Conservation (phyloP, 129 eudicot genomes). For the Flaveria sonorensis region DNA sequence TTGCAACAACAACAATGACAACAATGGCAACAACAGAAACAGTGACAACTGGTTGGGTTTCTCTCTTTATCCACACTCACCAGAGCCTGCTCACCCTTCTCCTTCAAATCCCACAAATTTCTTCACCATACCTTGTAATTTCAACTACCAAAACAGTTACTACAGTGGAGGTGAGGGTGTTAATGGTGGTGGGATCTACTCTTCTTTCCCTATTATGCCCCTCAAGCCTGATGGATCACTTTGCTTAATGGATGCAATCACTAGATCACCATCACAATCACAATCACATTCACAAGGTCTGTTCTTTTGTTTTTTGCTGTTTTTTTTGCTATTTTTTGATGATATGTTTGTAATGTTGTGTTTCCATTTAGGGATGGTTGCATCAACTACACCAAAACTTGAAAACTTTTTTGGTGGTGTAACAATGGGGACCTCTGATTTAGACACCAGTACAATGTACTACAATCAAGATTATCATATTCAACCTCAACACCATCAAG, state of each 20-base stretch:
- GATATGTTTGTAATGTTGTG: not conserved
- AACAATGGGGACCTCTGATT: conserved; percentile 69
- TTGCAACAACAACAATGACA: conserved; percentile 19
- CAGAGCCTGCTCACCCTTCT: conserved; percentile 24
- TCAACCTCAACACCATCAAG: conserved; percentile 52
- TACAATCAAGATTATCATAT: conserved; percentile 52
- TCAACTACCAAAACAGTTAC: conserved; percentile 54
- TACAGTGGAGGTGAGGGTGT: conserved; percentile 50
- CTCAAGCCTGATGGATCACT: conserved; percentile 81
- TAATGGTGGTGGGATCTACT: conserved; percentile 45
- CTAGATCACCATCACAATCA: conserved; percentile 45
- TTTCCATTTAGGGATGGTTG: conserved; percentile 48
- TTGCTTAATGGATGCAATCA: conserved; percentile 67
- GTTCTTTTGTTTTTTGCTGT: not conserved
- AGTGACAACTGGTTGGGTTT: conserved; percentile 71
- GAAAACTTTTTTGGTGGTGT: conserved; percentile 89
- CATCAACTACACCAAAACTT: conserved; percentile 70
- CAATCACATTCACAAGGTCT: conserved; percentile 48
- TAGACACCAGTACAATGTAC: conserved; percentile 52
- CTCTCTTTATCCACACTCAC: conserved; percentile 68
- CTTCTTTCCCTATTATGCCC: conserved; percentile 64
- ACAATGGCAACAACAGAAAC: conserved; percentile 35
- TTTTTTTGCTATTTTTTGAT: conserved; percentile 13
- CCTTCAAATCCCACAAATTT: conserved; percentile 32
- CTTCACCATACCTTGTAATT: conserved; percentile 41